Evolutionary conservation across 495 filamentous ascomycete species (phyloP).

Genomic region (Aspergillus carlsbadensis): DNA sequence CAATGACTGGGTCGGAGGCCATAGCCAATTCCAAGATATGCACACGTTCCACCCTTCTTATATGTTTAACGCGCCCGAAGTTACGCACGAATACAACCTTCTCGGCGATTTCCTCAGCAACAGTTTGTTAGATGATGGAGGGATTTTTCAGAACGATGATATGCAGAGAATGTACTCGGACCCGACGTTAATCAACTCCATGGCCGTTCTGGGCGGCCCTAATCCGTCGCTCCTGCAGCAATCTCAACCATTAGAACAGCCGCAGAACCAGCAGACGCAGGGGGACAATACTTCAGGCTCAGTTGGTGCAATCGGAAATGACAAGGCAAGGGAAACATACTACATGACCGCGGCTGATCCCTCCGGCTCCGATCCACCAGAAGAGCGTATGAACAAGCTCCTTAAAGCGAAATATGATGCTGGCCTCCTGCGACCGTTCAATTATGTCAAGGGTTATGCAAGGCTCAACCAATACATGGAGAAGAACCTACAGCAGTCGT

Average conservation of each 20-base stretch:
- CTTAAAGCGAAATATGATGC: conserved; percentile 94
- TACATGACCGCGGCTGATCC: conserved; percentile 97
- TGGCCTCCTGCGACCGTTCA: conserved; percentile 91
- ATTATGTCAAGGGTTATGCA: conserved; percentile 95
- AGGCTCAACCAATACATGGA: conserved; percentile 88
- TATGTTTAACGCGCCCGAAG: conserved; percentile 92
- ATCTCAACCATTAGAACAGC: conserved; percentile 31
- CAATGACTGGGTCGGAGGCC: conserved; percentile 68
- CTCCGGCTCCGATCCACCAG: conserved; percentile 83
- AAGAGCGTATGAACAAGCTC: conserved; percentile 93
- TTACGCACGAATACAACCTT: conserved; percentile 92
- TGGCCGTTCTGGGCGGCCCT: conserved; percentile 37
- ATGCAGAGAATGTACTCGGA: conserved; percentile 56
- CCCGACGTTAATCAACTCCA: conserved; percentile 51
- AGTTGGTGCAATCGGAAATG: conserved; percentile 58
- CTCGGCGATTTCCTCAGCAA: conserved; percentile 94
- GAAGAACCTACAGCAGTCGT: conserved; percentile 71
- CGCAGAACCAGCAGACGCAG: conserved; percentile 47
- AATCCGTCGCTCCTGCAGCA: conserved; percentile 37
- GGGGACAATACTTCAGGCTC: conserved; percentile 60
- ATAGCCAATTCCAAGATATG: conserved; percentile 89
- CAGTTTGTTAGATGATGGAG: conserved; percentile 78
- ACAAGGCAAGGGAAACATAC: conserved; percentile 86
- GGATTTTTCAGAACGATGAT: conserved; percentile 63
- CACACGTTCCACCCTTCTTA: conserved; percentile 90